Evolutionary conservation across 1,139 yeast species (phyloP).

Genomic region (Eremothecium sinecaudum): DNA sequence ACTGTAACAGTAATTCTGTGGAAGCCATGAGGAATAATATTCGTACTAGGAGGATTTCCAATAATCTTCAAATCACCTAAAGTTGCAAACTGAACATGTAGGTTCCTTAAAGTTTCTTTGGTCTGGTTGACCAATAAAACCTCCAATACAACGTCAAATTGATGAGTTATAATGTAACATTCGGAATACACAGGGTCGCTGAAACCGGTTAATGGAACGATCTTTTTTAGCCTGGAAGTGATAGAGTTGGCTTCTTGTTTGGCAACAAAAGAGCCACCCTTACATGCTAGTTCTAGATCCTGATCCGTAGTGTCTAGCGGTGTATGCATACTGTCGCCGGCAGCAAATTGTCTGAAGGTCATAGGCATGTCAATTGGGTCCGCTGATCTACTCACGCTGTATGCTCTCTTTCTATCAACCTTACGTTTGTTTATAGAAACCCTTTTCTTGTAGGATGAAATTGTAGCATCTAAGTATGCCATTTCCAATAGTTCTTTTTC

Average conservation of each 20-base stretch:
- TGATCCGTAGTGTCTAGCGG: constrained; percentile 37
- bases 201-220: constrained; percentile 91
- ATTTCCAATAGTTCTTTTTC: constrained; percentile 44
- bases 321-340: constrained; percentile 36
- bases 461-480: constrained; percentile 83
- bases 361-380: constrained; percentile 79
- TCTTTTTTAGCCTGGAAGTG: constrained; percentile 71
- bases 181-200: constrained; percentile 98
- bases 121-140: constrained; percentile 94
- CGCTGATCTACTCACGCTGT: constrained; percentile 55
- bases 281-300: constrained; percentile 41
- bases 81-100: constrained; percentile 92
- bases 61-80: constrained; percentile 92
- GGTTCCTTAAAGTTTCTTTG: constrained; percentile 76
- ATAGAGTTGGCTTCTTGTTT: constrained; percentile 45
- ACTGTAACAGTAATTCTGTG: constrained; percentile 80
- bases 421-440: constrained; percentile 37
- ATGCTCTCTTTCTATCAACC: constrained; percentile 45
- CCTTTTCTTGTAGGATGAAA: constrained; percentile 66
- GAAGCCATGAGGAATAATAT: constrained; percentile 94
- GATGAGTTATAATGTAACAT: constrained; percentile 90
- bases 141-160: constrained; percentile 90
- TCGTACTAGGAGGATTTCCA: constrained; percentile 86
- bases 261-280: constrained; percentile 41
- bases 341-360: constrained; percentile 71